Evolutionary conservation across 2,329 filamentous ascomycete species (phyloP), one percentile per base, ranked within the genome.

Genomic region (Sporothrix humicola): DNA sequence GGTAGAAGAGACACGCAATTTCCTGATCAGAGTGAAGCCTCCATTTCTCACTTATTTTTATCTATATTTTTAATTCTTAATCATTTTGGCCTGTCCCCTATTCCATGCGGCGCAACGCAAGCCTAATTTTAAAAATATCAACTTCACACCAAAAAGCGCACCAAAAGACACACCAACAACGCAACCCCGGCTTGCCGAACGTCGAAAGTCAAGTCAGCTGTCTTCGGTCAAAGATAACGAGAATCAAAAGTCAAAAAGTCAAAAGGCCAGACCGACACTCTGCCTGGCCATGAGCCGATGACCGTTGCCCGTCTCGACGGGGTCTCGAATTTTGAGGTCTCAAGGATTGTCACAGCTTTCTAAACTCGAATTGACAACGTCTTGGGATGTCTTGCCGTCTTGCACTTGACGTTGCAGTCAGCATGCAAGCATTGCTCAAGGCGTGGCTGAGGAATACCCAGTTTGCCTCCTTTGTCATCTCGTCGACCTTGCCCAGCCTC

Each of bases 111-210:
- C 59, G 69, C 69, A 17, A 61, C 69, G 69, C 69, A 61, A 50
- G 69, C 54, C 69, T 63, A 50, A 71, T 70, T 63, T 71, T 71
- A 71, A 71, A 71, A 71, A 23, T 26, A 50, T 26, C 23, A 50
- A 71, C 20, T 58, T 9, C 48, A 69, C 26, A 42, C 48, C 48
- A 56, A 69, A 31, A 50, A 8, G 31, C 31, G 31, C 31, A 37
- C 31, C 31, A 37, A 37, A 6, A 6, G 31, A 26, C 48, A 69
- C 26, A 42, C 48, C 48, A 56, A 69, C 50, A 31, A 8, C n/a
- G 12, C 52, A 44, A 37, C 52, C 52, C 69, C 69, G 54, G 69
- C 69, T 44, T 50, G 69, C 42, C 69, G 54, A 61, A 61, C 37
- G 46, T 42, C 46, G 46, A 50, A 59, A 58, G 58, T 58, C 44